phyloP scores from a whole-genome alignment of 169 alveolate genomes.

The Plasmodium knowlesi region DNA sequence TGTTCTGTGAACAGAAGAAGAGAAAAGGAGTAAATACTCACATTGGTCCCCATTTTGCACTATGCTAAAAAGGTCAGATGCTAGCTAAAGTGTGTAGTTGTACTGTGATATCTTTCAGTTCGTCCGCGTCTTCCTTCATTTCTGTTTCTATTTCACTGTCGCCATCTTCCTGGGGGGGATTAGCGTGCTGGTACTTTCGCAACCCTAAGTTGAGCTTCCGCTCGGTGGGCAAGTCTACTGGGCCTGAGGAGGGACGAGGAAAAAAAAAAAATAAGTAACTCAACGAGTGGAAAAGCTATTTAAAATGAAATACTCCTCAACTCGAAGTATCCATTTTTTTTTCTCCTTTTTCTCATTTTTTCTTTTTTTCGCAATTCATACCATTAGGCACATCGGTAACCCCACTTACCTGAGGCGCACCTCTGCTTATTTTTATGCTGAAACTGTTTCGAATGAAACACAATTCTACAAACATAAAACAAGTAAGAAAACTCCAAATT shows the following conservation, averaged over 20 bases:
- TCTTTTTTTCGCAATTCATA: slow-evolving; percentile 13
- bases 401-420: not conserved
- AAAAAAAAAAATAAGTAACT: not conserved
- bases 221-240: slow-evolving; percentile 42
- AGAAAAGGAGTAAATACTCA: not conserved
- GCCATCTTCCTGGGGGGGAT: not conserved
- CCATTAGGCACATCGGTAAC: slow-evolving; percentile 33
- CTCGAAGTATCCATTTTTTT: not conserved
- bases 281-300: not conserved
- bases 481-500: slow-evolving; percentile 10
- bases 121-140: slow-evolving; percentile 43
- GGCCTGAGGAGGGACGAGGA: slow-evolving; percentile 11
- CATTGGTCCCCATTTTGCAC: not conserved
- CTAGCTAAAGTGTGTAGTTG: slow-evolving; percentile 5
- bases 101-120: slow-evolving; percentile 36
- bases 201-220: slow-evolving; percentile 45
- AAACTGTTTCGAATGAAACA: slow-evolving; percentile 7
- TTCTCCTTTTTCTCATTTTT: not conserved
- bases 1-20: slow-evolving; percentile 12
- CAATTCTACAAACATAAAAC: slow-evolving; percentile 12
- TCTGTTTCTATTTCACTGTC: slow-evolving; percentile 25
- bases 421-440: not conserved
- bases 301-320: not conserved
- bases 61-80: not conserved
- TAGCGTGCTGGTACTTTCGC: slow-evolving; percentile 11